Base-by-base conservation (phyloP, 2,329 filamentous ascomycete genomes). In the Fonsecaea erecta region DNA sequence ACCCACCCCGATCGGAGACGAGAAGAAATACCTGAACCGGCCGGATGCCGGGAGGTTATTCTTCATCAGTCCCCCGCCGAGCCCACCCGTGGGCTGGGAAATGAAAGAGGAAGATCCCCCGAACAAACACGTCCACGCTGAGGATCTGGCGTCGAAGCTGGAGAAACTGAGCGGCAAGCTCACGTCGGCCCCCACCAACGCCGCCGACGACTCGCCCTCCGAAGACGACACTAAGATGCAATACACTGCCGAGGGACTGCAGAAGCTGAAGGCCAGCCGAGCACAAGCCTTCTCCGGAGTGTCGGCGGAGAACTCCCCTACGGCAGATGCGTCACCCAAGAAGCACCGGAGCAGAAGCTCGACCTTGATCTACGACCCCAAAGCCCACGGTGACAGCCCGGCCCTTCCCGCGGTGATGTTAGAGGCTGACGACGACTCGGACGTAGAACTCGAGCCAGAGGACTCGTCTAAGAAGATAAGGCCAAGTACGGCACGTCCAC, bases 61-160 rank as follows among this genome's bases (percentile, higher is more conserved):
- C 81, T 89, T 89, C 76, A 89, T 89, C 76, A 84, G 80, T 52
- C 87, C 87, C 58, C 87, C 87, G 12, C 87, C 87, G 0, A 83
- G 80, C 65, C 87, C 87, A 52, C 87, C 87, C 1, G 84, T 87
- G 74, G 87, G 87, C 54, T 89, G 87, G 87, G 84, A 86, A 74
- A 81, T 86, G 78, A 81, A 82, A 66, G 81, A 84, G 63, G 87
- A 89, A 73, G 86, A 86, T 28, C 84, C 86, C 11, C 87, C 87
- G 5, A 89, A 89, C 75, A 88, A 86, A 75, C 83, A 88, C 63
- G 86, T 88, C 8, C 86, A 88, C 71, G 85, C 87, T 0, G 82
- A 84, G 61, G 87, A 89, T 72, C 77, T 89, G 46, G 85, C 84
- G 0, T 74, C 77, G 1, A 87, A 87, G 16, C 75, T 89, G 58